phyloP scores from a whole-genome alignment of 805 yeast genomes.

The Pichia deserticola region DNA sequence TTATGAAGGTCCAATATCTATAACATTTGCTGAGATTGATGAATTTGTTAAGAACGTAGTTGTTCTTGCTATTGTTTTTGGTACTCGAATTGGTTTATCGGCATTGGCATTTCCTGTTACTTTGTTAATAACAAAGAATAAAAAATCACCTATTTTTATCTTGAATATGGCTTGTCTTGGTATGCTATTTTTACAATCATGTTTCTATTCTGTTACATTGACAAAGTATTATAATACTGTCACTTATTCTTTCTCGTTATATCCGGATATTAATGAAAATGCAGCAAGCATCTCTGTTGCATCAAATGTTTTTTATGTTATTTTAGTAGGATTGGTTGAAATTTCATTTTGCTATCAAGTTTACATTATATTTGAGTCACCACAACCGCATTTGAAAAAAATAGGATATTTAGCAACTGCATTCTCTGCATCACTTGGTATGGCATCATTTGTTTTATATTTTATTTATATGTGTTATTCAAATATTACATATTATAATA shows the following conservation, averaged over 20 bases:
- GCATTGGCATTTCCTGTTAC: slow-evolving; percentile 39
- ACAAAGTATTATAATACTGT: slow-evolving; percentile 45
- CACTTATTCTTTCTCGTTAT: slow-evolving; percentile 40
- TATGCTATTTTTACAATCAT: slow-evolving; percentile 51
- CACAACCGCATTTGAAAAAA: slow-evolving; percentile 32
- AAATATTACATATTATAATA: slow-evolving; percentile 26
- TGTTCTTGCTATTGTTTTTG: slow-evolving; percentile 41
- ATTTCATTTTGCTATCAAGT: slow-evolving; percentile 65
- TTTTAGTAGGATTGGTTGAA: slow-evolving; percentile 57
- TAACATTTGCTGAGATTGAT: slow-evolving; percentile 39
- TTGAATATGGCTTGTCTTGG: slow-evolving; percentile 58
- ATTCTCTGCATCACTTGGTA: slow-evolving; percentile 37
- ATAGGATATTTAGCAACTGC: slow-evolving; percentile 34
- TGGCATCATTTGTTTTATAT: slow-evolving; percentile 53
- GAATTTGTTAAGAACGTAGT: slow-evolving; percentile 25
- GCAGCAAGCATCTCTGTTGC: slow-evolving; percentile 50
- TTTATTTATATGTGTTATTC: slow-evolving; percentile 43
- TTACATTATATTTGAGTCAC: slow-evolving; percentile 58
- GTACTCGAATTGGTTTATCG: slow-evolving; percentile 53
- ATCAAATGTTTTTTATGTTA: slow-evolving; percentile 49
- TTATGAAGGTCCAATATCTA: slow-evolving; percentile 31
- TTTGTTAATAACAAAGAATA: slow-evolving; percentile 43
- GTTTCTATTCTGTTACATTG: slow-evolving; percentile 48
- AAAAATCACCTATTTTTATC: slow-evolving; percentile 63
- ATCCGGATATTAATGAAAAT: slow-evolving; percentile 30